Base-by-base conservation (phyloP, 2,329 filamentous ascomycete genomes). In the Alternaria postmessia region DNA sequence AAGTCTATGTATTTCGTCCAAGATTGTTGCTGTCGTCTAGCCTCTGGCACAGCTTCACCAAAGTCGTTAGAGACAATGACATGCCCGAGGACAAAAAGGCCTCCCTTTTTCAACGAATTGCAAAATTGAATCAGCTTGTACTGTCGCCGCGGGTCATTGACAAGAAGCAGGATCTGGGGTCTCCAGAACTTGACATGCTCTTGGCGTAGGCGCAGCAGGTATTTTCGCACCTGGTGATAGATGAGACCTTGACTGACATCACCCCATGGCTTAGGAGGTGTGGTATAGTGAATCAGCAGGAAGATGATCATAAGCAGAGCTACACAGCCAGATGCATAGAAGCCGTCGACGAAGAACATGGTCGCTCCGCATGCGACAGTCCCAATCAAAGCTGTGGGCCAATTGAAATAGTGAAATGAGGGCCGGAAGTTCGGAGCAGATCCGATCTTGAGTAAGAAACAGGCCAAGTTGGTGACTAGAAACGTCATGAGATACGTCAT, bases 121-220 rank as follows among this genome's bases (percentile, higher is more conserved):
- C 93, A 96, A 68, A 96, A 96, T 60, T 94, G 91, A 3, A 96
- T 94, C 41, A 96, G 85, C 42, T 91, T 89, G 54, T 91, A 93
- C 74, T 95, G 91, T 6, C 86, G 86, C n/a, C 93, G 86, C 4
- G 92, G 91, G 69, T 95, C 88, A 73, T 94, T 95, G 65, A 95
- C 88, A 54, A 96, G 86, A 0, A 96, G 83, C 48, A 96, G 86
- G 43, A 96, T 94, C 66, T 96, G 93, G 0, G 93, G 93, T 52
- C 93, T 86, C 93, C 93, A 96, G 75, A 96, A 96, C 72, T 96
- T 96, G 77, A 96, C 93, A 74, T 96, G 93, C 70, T 96, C 93
- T 36, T 92, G 92, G 51, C 88, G 89, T 30, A 96, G 81, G n/a
- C 92, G 88, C 30, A 96, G 82, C 30, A 96, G 80, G 72, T 96